Evolutionary conservation across 2,329 filamentous ascomycete species (phyloP), one percentile per base, ranked within the genome.

Genomic region (Phialophora macrospora): DNA sequence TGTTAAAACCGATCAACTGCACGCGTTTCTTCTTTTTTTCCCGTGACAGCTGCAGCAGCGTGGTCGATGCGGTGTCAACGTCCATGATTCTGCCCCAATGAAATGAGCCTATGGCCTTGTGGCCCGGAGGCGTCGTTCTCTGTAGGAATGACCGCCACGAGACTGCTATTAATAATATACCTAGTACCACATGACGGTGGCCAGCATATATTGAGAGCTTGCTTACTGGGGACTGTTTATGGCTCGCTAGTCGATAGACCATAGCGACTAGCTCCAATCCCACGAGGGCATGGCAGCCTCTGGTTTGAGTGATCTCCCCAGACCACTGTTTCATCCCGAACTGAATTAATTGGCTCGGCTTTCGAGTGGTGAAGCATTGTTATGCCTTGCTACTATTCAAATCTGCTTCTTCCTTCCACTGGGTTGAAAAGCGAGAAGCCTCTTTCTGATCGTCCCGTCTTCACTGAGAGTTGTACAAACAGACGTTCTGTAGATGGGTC

Each of bases 321-420:
- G 32, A 57, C 64, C 64, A 66, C 30, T 56, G 64, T 66, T 62
- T 62, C 64, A 66, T 44, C 52, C 63, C 56, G 30, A 24, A 57
- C 46, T 34, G 56, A 48, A 51, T 59, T 59, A 24, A 44, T 34
- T 28, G 56, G n/a, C 56, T 59, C 41, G 56, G n/a, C 30, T 46
- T 48, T 59, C 24, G 38, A 44, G 56, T 59, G 56, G 56, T 34
- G 56, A 59, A 48, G 41, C 56, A 24, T 38, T 32, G 4, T 17
- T 12, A 51, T 22, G 41, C 56, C 41, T 20, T 59, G n/a, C 44
- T 28, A 26, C 26, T n/a, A 44, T 44, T 44, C 14, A 44, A 44
- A n/a, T n/a, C 38, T 44, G 38, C n/a, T 7, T n/a, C n/a, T 7
- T n/a, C 38, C 14, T 44, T n/a, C 17, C 14, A 6, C 38, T 2